Conservation (phyloP, 441 rosid species). For the Syzygium malaccense region DNA sequence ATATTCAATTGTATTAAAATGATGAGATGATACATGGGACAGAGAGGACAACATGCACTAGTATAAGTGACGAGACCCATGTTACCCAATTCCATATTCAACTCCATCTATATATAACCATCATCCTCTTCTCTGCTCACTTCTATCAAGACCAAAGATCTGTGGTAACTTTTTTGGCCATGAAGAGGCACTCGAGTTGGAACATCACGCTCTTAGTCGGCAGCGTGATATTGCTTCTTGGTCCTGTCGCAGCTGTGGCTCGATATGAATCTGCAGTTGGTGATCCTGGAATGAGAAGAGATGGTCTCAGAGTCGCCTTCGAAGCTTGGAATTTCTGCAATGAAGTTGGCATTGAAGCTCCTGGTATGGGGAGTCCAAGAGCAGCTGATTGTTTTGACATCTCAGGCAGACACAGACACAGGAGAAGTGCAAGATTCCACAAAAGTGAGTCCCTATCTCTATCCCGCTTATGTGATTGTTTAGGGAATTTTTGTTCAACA, state of each 20-base stretch:
- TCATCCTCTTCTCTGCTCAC: neutral
- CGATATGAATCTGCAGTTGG: slow-evolving; percentile 35
- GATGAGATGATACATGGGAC: neutral
- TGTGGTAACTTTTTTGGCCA: neutral
- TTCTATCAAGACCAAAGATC: neutral
- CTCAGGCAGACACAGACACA: slow-evolving; percentile 1
- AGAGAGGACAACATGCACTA: neutral
- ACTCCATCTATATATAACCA: neutral
- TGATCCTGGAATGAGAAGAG: slow-evolving; percentile 60
- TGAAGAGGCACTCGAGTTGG: neutral
- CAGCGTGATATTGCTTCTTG: neutral
- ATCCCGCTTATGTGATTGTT: neutral
- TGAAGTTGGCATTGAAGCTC: slow-evolving; percentile 60
- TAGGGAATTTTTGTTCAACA: neutral
- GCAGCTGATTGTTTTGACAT: slow-evolving; percentile 64
- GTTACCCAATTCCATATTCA: neutral
- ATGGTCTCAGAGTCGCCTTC: slow-evolving; percentile 49
- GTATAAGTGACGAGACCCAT: neutral
- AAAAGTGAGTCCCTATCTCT: slow-evolving; percentile 1
- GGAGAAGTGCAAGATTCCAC: neutral
- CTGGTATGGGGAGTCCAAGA: slow-evolving; percentile 61
- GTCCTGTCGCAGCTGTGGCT: neutral
- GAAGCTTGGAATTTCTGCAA: slow-evolving; percentile 78
- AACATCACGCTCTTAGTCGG: neutral
- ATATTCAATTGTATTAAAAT: neutral